phyloP scores from a whole-genome alignment of 108 stramenopile genomes.

The Aurantiochytrium sp. region DNA sequence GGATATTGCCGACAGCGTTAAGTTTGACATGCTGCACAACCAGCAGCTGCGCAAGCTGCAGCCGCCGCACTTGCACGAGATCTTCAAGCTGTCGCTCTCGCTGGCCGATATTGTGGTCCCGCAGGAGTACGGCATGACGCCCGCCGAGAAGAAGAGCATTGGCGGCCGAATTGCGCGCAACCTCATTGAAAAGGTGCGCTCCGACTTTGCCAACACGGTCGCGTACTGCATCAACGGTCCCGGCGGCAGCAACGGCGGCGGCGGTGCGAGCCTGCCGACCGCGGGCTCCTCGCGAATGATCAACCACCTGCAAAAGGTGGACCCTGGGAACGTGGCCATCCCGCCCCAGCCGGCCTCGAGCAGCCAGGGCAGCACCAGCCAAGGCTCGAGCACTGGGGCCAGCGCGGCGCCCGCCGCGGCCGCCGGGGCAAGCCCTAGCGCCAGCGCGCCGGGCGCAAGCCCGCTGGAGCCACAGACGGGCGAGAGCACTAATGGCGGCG shows the following conservation, averaged over 20 bases:
- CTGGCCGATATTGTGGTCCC: conserved; percentile 94
- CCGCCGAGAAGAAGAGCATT: conserved; percentile 73
- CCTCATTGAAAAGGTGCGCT: conserved; percentile 87
- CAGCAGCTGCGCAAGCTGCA: conserved; percentile 68
- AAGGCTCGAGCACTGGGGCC: background rate
- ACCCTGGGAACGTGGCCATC: too few species aligned
- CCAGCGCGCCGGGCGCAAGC: background rate
- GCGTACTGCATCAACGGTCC: background rate
- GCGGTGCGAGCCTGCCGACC: too few species aligned
- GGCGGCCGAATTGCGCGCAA: conserved; percentile 81
- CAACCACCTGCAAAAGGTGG: too few species aligned
- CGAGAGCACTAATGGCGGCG: background rate
- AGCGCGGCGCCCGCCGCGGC: background rate
- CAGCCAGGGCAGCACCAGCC: too few species aligned
- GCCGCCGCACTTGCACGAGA: conserved; percentile 65
- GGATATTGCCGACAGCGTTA: conserved; percentile 66
- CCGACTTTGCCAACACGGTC: conserved; percentile 43
- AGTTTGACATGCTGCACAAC: conserved; percentile 75
- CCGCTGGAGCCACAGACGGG: background rate
- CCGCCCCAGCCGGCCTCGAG: too few species aligned
- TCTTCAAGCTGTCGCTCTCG: conserved; percentile 77
- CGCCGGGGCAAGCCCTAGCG: background rate
- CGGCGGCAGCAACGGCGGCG: background rate
- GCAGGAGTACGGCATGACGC: conserved; percentile 89
- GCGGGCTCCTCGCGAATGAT: too few species aligned